A percentile compares a stretch with the other conserved stretches of the same genome.
Evolutionary conservation across 1,284 basidiomycete species (phyloP).

Genomic region (Mrakiaceae sp.): DNA sequence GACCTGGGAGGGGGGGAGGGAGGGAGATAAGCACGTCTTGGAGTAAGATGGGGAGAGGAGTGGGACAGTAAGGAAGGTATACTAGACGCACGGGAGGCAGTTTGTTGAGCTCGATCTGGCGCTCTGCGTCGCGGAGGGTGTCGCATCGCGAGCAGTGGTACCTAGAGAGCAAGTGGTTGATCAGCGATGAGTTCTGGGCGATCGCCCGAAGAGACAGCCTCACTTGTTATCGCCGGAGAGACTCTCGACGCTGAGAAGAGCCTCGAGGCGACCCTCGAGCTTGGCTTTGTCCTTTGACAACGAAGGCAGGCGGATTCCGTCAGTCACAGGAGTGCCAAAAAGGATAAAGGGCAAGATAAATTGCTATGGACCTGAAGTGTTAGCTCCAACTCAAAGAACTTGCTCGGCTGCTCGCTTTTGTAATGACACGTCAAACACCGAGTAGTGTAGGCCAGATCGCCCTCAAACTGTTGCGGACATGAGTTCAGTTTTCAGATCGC

Average conservation of each 20-base stretch:
- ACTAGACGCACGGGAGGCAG: conserved; percentile 55
- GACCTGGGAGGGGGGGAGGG: conserved; percentile 22
- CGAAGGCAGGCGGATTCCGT: neutral
- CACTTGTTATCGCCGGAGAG: conserved; percentile 54
- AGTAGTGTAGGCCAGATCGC: conserved; percentile 64
- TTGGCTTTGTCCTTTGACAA: conserved; percentile 49
- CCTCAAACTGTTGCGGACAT: conserved; percentile 56
- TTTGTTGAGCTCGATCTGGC: conserved; percentile 52
- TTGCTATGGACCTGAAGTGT: conserved; percentile 50
- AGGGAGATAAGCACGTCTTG: neutral
- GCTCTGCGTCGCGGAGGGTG: conserved; percentile 58
- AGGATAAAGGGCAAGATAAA: neutral
- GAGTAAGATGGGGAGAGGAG: neutral
- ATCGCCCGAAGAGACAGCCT: conserved; percentile 4
- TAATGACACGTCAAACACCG: conserved; percentile 57
- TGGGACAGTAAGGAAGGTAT: neutral
- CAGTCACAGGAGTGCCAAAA: neutral
- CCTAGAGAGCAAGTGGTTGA: conserved; percentile 33
- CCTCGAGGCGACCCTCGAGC: conserved; percentile 56
- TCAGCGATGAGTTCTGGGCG: neutral
- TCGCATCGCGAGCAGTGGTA: conserved; percentile 67
- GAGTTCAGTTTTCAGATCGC: too few species aligned
- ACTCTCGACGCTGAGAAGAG: conserved; percentile 52
- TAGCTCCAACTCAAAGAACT: conserved; percentile 74
- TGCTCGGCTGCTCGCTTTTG: conserved; percentile 47